Evolutionary conservation across 164 flowering plant species (phyloP), one percentile per base, ranked within the genome.

Genomic region (Sextonia rubra): DNA sequence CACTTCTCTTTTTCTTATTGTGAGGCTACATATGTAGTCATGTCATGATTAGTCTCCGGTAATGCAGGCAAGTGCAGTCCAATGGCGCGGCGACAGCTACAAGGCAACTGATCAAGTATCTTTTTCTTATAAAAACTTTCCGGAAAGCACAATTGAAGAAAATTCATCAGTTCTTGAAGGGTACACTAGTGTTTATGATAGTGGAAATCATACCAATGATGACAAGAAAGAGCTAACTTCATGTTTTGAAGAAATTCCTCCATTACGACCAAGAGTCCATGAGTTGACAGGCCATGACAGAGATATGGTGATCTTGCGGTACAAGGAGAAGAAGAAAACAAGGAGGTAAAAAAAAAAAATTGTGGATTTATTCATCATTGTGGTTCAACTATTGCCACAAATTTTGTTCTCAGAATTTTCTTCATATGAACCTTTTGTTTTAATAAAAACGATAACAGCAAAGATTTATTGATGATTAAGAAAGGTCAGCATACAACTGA

Each of bases 281-380:
- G 67, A 64, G 44, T 18, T 64, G 44, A 79, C 73, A 71, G 77
- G 80, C 75, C 90, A 82, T 58, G 85, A 89, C 23, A 81, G 97
- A 71, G 95, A 88, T 69, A 74, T 89, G 20, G 89, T 90, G 26
- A 63, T 92, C 75, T 84, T 88, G 64, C 80, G 97, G 30, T 92
- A 92, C 84, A 92, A 92, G 83, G 93, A 89, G 80, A 92, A 92
- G 83, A 92, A 76, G 87, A 92, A 85, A 81, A 80, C 88, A 56
- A 84, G 94, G 72, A 90, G 94, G 92, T 89, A 85, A 15, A 17
- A 52, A 52, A 14, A 3, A 14, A 17, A 14, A 2, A 1, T 52
- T 52, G n/a, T 52, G 4, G 14, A 15, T 52, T 20, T 52, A 15
- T 52, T 20, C 58, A 12, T 52, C 58, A 52, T 52, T 5, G n/a